Percentiles rank a stretch among this genome's conserved stretches.
Evolutionary conservation across 164 flowering plant genomes (phyloP).

Genomic region (Aristolochia contorta): DNA sequence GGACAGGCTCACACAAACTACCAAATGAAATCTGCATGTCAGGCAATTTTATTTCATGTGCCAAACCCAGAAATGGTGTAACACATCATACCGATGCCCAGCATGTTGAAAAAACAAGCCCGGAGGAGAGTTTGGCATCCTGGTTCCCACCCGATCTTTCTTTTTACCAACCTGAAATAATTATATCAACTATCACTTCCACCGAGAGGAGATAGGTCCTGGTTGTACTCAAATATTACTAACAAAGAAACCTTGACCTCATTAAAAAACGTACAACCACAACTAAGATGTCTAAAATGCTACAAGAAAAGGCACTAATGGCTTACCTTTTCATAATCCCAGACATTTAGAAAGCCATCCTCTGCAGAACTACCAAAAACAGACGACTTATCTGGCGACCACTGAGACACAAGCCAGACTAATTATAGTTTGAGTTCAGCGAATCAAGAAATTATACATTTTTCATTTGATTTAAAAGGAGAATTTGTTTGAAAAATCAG

Average conservation of each 20-base stretch:
- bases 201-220: not conserved
- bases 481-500: no score
- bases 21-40: not conserved
- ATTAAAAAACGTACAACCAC: not conserved
- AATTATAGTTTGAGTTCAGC: no score
- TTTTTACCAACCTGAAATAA: conserved; percentile 42
- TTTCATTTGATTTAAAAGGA: no score
- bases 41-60: not conserved
- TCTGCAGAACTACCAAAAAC: conserved; percentile 93
- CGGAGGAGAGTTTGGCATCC: conserved; percentile 37
- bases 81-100: conserved; percentile 50
- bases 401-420: conserved; percentile 33
- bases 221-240: no score
- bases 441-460: no score
- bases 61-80: not conserved
- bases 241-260: not conserved
- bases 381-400: conserved; percentile 90
- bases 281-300: no score
- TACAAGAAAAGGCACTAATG: not conserved
- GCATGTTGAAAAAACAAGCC: conserved; percentile 75
- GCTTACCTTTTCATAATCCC: conserved; percentile 63
- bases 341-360: conserved; percentile 68
- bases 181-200: no score
- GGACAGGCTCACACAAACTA: not conserved
- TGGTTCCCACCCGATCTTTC: conserved; percentile 28